Evolutionary conservation across 257 asterid genomes (phyloP), one percentile per base, ranked within the genome.

Genomic region (Nicotiana otophora): DNA sequence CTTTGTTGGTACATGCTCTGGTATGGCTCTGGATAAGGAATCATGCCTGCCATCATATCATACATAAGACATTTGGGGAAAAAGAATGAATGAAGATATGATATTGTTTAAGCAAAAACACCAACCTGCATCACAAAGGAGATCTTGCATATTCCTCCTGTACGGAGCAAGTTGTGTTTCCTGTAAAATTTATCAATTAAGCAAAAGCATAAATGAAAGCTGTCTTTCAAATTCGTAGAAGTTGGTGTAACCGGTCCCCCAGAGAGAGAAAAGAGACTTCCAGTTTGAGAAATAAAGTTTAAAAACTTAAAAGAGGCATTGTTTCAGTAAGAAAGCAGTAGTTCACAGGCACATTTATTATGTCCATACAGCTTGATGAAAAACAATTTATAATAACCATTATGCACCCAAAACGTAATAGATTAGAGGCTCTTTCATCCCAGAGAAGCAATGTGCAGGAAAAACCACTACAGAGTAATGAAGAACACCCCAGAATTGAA

Each of bases 151-250:
- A 85, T 96, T 96, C 89, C 99, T 94, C 80, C 95, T 89, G 48
- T 92, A 94, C 42, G 99, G 99, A 85, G 92, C 92, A 85, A 96
- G 96, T 84, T 96, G 99, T 12, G 98, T 94, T 90, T 96, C 99
- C 98, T 96, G 86, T 23, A 48, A 15, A 76, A 61, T 63, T 77
- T 66, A 67, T 53, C 33, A 60, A 83, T 57, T 53, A 20, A 51
- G 8, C 53, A 51, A 72, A 48, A 26, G 62, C 62, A 74, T 74
- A 51, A 74, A 74, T 9, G 4, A 75, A 75, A 75, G 26, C 62
- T 26, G 63, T 61, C 63, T 58, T 51, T 75, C 17, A 51, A 75
- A 15, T 28, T 75, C 80, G 16, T 15, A 75, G 42, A 75, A 75
- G 63, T 51, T 26, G 80, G 80, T 34, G 39, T 23, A 46, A 26